A percentile compares a stretch with the other conserved stretches of the same genome.
phyloP scores from a whole-genome alignment of 2,329 filamentous ascomycete species.

The Orbilia blumenaviensis region DNA sequence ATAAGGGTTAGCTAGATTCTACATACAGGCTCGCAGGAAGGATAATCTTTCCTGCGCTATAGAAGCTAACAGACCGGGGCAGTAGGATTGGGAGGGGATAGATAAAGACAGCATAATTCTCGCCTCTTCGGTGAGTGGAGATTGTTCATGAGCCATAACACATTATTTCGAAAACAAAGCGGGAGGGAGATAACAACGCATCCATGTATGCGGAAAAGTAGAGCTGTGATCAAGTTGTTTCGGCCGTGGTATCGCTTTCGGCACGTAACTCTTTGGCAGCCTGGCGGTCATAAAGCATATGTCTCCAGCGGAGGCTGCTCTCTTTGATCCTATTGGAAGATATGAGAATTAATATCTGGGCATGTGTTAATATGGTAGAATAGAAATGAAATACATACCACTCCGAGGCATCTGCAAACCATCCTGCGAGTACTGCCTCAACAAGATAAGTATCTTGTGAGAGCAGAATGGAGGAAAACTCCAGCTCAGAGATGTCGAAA shows the following conservation, averaged over 20 bases:
- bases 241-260: not conserved
- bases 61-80: not conserved
- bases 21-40: not conserved
- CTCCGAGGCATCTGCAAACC: constrained; percentile 30
- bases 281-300: constrained; percentile 16
- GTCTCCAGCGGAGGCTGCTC: constrained; percentile 21
- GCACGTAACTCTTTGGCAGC: not conserved
- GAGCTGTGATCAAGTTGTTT: not conserved
- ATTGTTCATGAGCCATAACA: no score
- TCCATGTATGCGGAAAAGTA: no score
- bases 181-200: no score
- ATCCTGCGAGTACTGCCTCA: constrained; percentile 32
- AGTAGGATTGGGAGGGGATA: not conserved
- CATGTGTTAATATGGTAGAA: not conserved
- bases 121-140: no score
- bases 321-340: constrained; percentile 16
- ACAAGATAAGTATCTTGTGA: constrained; percentile 32
- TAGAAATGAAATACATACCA: constrained; percentile 19
- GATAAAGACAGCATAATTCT: no score
- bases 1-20: not conserved
- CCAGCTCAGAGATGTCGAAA: constrained; percentile 15
- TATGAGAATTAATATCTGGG: not conserved
- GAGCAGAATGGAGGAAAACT: constrained; percentile 36
- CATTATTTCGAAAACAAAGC: no score
- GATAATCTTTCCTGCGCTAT: not conserved